A percentile compares a stretch with the other conserved stretches of the same genome.
These are phyloP conservation scores for Ceratobasidium sp. DNA, from an alignment of 1,284 basidiomycete species.

Conservation along the genomic window DNA sequence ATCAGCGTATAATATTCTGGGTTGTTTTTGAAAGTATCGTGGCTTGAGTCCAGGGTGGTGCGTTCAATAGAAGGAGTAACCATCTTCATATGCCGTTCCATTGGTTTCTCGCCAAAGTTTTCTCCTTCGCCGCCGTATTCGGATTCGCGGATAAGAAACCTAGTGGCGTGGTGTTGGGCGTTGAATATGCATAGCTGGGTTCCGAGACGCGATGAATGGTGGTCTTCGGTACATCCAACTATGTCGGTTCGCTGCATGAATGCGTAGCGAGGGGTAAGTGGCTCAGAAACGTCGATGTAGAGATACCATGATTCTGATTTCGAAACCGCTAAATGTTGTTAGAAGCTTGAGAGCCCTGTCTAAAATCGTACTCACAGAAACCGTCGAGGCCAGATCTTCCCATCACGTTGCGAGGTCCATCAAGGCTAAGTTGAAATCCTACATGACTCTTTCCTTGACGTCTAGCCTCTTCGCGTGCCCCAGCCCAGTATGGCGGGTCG, in stretches of 20 bases:
- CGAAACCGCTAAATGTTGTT: neutral
- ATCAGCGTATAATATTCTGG: constrained; percentile 11
- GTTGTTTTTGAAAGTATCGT: neutral
- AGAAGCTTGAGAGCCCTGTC: neutral
- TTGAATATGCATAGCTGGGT: constrained; percentile 26
- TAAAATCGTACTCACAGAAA: neutral
- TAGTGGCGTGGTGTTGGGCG: constrained; percentile 18
- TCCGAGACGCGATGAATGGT: neutral
- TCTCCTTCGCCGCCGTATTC: neutral
- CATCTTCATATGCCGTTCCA: neutral
- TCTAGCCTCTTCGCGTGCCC: constrained; percentile 1
- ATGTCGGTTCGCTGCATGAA: constrained; percentile 18
- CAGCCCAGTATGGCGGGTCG: constrained; percentile 7
- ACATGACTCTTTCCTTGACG: neutral
- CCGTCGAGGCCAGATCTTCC: constrained; percentile 14
- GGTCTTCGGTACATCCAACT: neutral
- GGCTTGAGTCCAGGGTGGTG: neutral
- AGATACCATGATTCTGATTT: constrained; percentile 16
- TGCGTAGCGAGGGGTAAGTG: constrained; percentile 19
- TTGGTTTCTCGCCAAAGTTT: constrained; percentile 1
- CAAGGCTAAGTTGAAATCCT: neutral
- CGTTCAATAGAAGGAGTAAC: neutral
- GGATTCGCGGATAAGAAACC: constrained; percentile 22
- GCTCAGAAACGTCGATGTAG: constrained; percentile 17
- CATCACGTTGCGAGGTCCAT: constrained; percentile 1